Evolutionary conservation across 1,139 yeast genomes (phyloP).

Genomic region (Ogataea hybrid): DNA sequence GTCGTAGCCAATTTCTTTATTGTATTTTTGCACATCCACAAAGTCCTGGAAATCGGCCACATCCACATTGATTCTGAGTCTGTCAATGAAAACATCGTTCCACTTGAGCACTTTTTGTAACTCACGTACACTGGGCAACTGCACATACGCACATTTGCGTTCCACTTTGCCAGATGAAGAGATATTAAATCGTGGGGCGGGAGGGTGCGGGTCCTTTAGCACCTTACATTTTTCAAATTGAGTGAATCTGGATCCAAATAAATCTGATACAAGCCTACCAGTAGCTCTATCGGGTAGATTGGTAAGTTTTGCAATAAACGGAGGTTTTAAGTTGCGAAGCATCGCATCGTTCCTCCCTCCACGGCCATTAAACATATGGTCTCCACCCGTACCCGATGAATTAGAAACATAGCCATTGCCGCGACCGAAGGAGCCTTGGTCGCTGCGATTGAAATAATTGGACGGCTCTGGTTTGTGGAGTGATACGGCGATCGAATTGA

Average conservation of each 20-base stretch:
- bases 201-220: slow-evolving; percentile 30
- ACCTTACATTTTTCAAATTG: slow-evolving; percentile 28
- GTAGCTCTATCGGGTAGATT: slow-evolving; percentile 30
- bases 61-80: slow-evolving; percentile 25
- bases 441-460: slow-evolving; percentile 10
- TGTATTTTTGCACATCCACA: slow-evolving; percentile 23
- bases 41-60: slow-evolving; percentile 27
- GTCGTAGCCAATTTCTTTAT: slow-evolving; percentile 25
- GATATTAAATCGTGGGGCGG: slow-evolving; percentile 24
- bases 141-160: slow-evolving; percentile 31
- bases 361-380: slow-evolving; percentile 7
- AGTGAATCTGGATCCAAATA: slow-evolving; percentile 31
- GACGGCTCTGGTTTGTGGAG: slow-evolving; percentile 14
- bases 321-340: slow-evolving; percentile 19
- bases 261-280: slow-evolving; percentile 26
- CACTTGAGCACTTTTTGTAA: slow-evolving; percentile 33
- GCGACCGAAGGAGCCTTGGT: slow-evolving; percentile 8
- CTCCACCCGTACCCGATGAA: slow-evolving; percentile 9
- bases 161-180: slow-evolving; percentile 9
- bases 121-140: slow-evolving; percentile 23
- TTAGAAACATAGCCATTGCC: slow-evolving; percentile 10
- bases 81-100: slow-evolving; percentile 29
- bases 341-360: slow-evolving; percentile 13
- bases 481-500: slow-evolving; percentile 26
- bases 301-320: slow-evolving; percentile 29